Evolutionary conservation across 2,329 filamentous ascomycete species (phyloP).

Genomic region (Decorospora gaudefroyi): DNA sequence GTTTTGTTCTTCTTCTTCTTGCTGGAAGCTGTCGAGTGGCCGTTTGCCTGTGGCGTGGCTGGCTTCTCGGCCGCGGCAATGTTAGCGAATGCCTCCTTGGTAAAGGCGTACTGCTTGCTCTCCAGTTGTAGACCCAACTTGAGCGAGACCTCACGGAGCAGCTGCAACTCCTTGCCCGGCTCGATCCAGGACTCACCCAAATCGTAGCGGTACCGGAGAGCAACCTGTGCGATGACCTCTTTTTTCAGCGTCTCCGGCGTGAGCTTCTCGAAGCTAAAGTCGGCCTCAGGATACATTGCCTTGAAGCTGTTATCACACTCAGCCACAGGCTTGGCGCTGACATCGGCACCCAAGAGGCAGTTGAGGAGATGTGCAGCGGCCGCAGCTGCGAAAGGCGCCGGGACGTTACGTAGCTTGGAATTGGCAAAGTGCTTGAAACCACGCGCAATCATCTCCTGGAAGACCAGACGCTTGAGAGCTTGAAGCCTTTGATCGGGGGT

Average conservation of each 20-base stretch:
- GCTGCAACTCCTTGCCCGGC: conserved; percentile 72
- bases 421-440: conserved; percentile 92
- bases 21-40: conserved; percentile 38
- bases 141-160: conserved; percentile 85
- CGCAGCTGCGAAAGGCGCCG: conserved; percentile 76
- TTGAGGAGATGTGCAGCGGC: conserved; percentile 89
- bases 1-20: conserved; percentile 61
- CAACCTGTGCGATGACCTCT: conserved; percentile 72
- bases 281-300: conserved; percentile 76
- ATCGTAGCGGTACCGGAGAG: conserved; percentile 74
- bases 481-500: conserved; percentile 68
- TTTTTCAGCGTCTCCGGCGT: conserved; percentile 72
- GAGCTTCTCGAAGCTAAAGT: conserved; percentile 78
- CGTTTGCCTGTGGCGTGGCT: conserved; percentile 45
- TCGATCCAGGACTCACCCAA: conserved; percentile 70
- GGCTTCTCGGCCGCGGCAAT: conserved; percentile 20
- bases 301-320: conserved; percentile 77
- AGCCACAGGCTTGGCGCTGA: conserved; percentile 77
- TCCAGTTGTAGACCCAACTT: conserved; percentile 89
- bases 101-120: conserved; percentile 75
- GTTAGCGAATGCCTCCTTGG: conserved; percentile 42
- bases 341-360: conserved; percentile 77
- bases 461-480: conserved; percentile 74
- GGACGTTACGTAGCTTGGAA: conserved; percentile 76
- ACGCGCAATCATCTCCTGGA: conserved; percentile 94